A percentile compares a stretch with the other conserved stretches of the same genome.
Conservation (phyloP, 2,329 filamentous ascomycete species). For the Alternaria brassicicola region DNA sequence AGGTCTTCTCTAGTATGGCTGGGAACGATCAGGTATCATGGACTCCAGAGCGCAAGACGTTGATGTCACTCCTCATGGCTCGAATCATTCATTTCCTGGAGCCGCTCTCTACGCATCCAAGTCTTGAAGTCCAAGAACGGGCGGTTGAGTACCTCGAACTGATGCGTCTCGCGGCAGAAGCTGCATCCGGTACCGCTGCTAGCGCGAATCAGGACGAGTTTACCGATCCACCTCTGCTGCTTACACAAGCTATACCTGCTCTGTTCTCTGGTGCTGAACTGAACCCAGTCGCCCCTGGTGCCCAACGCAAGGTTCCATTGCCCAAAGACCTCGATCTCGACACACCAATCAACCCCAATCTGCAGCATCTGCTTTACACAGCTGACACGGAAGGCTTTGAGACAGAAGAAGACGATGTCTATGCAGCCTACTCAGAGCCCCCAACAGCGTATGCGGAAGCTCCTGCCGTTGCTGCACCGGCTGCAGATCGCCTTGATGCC, state of each 20-base stretch:
- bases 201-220: constrained; percentile 67
- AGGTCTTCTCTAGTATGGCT: constrained; percentile 78
- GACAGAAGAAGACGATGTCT: constrained; percentile 53
- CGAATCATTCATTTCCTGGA: constrained; percentile 84
- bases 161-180: constrained; percentile 84
- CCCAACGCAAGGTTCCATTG: constrained; percentile 84
- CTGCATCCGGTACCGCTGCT: constrained; percentile 69
- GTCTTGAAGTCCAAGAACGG: constrained; percentile 91
- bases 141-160: constrained; percentile 92
- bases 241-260: constrained; percentile 88
- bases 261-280: constrained; percentile 86
- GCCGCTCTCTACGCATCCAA: constrained; percentile 78
- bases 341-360: constrained; percentile 77
- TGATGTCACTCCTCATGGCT: constrained; percentile 77
- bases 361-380: constrained; percentile 68
- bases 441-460: constrained; percentile 33
- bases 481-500: constrained; percentile 53
- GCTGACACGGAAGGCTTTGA: constrained; percentile 54
- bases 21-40: constrained; percentile 69
- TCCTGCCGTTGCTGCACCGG: constrained; percentile 38
- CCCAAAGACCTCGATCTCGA: constrained; percentile 80
- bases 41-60: constrained; percentile 75
- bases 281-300: constrained; percentile 84
- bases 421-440: constrained; percentile 55
- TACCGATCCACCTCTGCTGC: constrained; percentile 76